These are phyloP conservation scores for Saccharomyces hybrid DNA, from an alignment of 1,139 yeast genomes.

Conservation along the genomic window DNA sequence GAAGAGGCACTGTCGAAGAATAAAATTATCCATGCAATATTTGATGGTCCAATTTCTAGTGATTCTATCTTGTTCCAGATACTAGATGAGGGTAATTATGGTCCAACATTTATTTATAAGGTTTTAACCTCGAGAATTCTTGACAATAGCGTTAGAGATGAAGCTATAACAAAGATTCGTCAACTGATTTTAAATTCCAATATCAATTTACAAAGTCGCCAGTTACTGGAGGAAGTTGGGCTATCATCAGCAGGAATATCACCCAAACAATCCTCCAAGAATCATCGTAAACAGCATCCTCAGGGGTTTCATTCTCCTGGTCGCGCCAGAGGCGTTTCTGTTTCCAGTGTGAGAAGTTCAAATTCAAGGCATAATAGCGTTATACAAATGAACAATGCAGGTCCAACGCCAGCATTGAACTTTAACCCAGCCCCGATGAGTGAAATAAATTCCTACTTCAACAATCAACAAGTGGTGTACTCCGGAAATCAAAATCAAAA, in stretches of 20 bases:
- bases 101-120: conserved; percentile 73
- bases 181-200: conserved; percentile 51
- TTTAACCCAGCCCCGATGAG: conserved; percentile 7
- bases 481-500: conserved; percentile 7
- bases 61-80: conserved; percentile 38
- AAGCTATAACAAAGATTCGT: conserved; percentile 51
- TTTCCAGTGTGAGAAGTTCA: conserved; percentile 18
- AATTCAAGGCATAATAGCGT: conserved; percentile 18
- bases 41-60: conserved; percentile 33
- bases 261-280: background rate
- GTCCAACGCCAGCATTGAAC: conserved; percentile 4
- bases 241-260: conserved; percentile 27
- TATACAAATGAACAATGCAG: conserved; percentile 1
- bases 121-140: conserved; percentile 58
- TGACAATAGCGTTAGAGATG: conserved; percentile 46
- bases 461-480: conserved; percentile 4
- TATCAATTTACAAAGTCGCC: conserved; percentile 64
- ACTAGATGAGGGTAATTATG: conserved; percentile 55
- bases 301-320: conserved; percentile 6
- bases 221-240: conserved; percentile 88
- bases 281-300: background rate
- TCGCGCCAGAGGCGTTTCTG: conserved; percentile 21
- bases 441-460: conserved; percentile 14
- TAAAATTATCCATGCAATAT: conserved; percentile 52
- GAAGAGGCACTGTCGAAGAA: conserved; percentile 43